Percentiles rank a stretch among this genome's conserved stretches.
phyloP scores from a whole-genome alignment of 2,329 filamentous ascomycete species.

The Macrophomina pseudophaseolina region DNA sequence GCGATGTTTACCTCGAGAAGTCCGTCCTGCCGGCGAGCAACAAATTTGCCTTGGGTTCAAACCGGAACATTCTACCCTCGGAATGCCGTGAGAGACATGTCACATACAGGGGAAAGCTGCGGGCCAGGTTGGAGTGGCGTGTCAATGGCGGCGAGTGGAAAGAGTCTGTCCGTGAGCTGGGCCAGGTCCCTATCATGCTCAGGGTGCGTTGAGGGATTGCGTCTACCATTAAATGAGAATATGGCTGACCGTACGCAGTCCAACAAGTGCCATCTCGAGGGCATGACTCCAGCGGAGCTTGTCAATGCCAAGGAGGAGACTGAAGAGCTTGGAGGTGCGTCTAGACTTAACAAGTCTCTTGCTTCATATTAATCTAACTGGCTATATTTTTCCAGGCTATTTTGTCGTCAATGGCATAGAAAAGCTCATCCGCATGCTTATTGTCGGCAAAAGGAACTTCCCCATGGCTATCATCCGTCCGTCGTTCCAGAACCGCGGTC shows the following conservation, averaged over 20 bases:
- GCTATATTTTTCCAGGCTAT: slow-evolving; percentile 54
- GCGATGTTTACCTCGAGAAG: slow-evolving; percentile 82
- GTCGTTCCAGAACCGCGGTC: slow-evolving; percentile 86
- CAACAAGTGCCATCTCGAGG: slow-evolving; percentile 87
- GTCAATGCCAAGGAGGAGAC: slow-evolving; percentile 91
- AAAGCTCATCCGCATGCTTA: slow-evolving; percentile 91
- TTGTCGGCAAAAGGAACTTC: slow-evolving; percentile 89
- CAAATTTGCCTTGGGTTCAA: slow-evolving; percentile 73
- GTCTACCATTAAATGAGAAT: background rate
- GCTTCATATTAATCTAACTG: too few relatives aligned
- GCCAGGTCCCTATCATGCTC: slow-evolving; percentile 90
- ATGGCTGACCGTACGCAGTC: slow-evolving; percentile 60
- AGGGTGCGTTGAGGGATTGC: slow-evolving; percentile 62
- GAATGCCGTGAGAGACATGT: slow-evolving; percentile 94
- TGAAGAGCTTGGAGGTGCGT: slow-evolving; percentile 81
- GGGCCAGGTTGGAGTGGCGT: slow-evolving; percentile 80
- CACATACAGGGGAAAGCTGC: slow-evolving; percentile 86
- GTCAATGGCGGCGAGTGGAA: slow-evolving; percentile 86
- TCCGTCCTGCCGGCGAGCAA: slow-evolving; percentile 79
- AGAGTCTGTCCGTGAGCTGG: slow-evolving; percentile 83
- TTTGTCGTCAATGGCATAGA: slow-evolving; percentile 98
- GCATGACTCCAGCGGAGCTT: slow-evolving; percentile 79
- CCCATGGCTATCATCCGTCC: slow-evolving; percentile 92
- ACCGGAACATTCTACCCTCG: slow-evolving; percentile 84
- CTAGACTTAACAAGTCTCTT: too few relatives aligned